Base-by-base conservation (phyloP, 129 eudicot genomes). In the Oenanthe sinensis region DNA sequence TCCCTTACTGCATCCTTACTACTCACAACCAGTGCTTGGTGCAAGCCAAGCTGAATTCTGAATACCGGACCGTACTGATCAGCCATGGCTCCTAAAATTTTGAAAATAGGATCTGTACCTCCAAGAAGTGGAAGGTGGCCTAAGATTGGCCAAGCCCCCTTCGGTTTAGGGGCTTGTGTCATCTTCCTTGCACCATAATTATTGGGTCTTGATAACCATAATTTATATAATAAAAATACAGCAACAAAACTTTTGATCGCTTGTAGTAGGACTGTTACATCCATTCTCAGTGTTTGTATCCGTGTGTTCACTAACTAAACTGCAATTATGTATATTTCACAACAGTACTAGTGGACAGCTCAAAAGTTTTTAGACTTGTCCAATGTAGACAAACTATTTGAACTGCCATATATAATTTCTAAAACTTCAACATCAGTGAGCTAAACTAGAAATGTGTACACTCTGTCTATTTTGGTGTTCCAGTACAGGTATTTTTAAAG, bases 41-140 rank as follows among this genome's bases (percentile, higher is more conserved):
- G 83, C 36, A 76, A 13, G 48, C 88, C 85, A 10, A 85, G 85
- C 30, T 80, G 77, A 78, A 82, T 79, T 60, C 69, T 76, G 70
- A 79, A 82, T 6, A 79, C n/a, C n/a, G n/a, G n/a, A n/a, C n/a
- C n/a, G n/a, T n/a, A n/a, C n/a, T n/a, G n/a, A n/a, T n/a, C n/a
- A n/a, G n/a, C n/a, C n/a, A n/a, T n/a, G n/a, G n/a, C n/a, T n/a
- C n/a, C n/a, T n/a, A n/a, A n/a, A n/a, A n/a, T n/a, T n/a, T n/a
- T n/a, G n/a, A n/a, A n/a, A n/a, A n/a, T n/a, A n/a, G n/a, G n/a
- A n/a, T n/a, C n/a, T n/a, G n/a, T n/a, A n/a, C n/a, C n/a, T n/a
- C n/a, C n/a, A n/a, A n/a, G n/a, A n/a, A n/a, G n/a, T n/a, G n/a
- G n/a, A n/a, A n/a, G n/a, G n/a, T n/a, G n/a, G n/a, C n/a, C n/a